Evolutionary conservation across 768 basidiomycete species (phyloP).

Genomic region (Candolleomyces aberdarensis): DNA sequence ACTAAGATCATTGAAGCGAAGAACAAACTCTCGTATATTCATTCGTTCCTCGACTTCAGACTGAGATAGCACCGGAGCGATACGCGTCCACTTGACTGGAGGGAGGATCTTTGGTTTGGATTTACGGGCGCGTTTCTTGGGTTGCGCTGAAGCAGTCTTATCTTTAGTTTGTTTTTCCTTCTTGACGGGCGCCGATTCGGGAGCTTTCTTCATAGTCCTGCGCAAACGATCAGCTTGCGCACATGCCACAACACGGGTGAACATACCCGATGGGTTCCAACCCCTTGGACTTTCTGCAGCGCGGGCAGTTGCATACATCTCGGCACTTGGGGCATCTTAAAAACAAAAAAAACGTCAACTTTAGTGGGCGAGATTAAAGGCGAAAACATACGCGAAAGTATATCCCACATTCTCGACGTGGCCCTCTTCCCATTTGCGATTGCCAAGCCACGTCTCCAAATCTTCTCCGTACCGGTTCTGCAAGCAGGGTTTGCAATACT

Average conservation of each 20-base stretch:
- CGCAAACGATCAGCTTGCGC: conserved; percentile 5
- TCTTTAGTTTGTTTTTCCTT: conserved; percentile 14
- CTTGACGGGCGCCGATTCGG: conserved; percentile 5
- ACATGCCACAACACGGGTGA: background rate
- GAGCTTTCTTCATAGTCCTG: conserved; percentile 12
- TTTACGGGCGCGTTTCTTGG: conserved; percentile 7
- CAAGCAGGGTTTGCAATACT: conserved; percentile 65
- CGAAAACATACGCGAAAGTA: conserved; percentile 47
- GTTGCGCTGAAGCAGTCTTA: conserved; percentile 5
- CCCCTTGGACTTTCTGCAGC: conserved; percentile 63
- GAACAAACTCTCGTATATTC: conserved; percentile 69
- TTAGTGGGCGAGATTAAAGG: background rate
- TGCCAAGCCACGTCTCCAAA: conserved; percentile 36
- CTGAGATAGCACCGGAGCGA: conserved; percentile 41
- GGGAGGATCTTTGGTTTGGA: conserved; percentile 36
- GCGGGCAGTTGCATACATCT: conserved; percentile 63
- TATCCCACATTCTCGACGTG: conserved; percentile 31
- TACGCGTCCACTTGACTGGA: conserved; percentile 49
- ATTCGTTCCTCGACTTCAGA: conserved; percentile 58
- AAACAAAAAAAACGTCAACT: conserved; percentile 2
- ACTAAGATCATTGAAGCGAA: conserved; percentile 57
- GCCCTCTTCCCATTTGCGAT: conserved; percentile 12
- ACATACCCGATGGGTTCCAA: conserved; percentile 58
- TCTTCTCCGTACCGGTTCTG: conserved; percentile 64
- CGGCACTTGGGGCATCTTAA: conserved; percentile 68